Conservation (phyloP, 805 yeast genomes). For the Lachancea dasiensis region DNA sequence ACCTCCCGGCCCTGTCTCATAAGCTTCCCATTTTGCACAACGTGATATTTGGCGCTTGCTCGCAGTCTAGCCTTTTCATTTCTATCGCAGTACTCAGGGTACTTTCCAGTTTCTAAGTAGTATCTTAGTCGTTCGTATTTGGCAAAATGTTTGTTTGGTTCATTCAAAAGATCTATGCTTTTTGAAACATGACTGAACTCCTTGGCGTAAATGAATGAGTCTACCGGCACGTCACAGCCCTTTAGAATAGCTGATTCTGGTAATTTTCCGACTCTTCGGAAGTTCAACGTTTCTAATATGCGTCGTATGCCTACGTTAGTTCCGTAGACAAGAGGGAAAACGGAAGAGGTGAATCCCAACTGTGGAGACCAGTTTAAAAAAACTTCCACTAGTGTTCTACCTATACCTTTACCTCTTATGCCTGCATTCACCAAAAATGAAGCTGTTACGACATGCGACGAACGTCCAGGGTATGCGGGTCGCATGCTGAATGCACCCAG, state of each 20-base stretch:
- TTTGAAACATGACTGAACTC: conserved; percentile 52
- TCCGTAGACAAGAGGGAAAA: conserved; percentile 83
- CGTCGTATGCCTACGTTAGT: conserved; percentile 78
- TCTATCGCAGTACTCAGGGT: conserved; percentile 77
- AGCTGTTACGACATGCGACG: conserved; percentile 89
- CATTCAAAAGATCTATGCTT: conserved; percentile 27
- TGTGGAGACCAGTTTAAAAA: conserved; percentile 87
- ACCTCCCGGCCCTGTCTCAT: conserved; percentile 78
- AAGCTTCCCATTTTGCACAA: conserved; percentile 63
- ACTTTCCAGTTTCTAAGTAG: conserved; percentile 76
- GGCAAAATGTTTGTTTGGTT: conserved; percentile 26
- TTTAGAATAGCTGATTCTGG: conserved; percentile 85
- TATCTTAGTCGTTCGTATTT: conserved; percentile 72
- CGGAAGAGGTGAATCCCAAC: conserved; percentile 77
- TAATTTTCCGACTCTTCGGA: conserved; percentile 71
- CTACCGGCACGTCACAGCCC: conserved; percentile 80
- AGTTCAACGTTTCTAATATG: conserved; percentile 70
- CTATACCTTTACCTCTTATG: conserved; percentile 87
- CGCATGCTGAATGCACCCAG: conserved; percentile 80
- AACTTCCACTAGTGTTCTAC: conserved; percentile 76
- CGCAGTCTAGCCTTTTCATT: conserved; percentile 85
- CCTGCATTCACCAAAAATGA: conserved; percentile 88
- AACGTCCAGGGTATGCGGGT: conserved; percentile 89
- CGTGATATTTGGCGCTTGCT: conserved; percentile 65
- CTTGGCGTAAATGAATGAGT: conserved; percentile 78